Evolutionary conservation across 148 eudicot species (phyloP), one percentile per base, ranked within the genome.

Genomic region (Cornus suecica): DNA sequence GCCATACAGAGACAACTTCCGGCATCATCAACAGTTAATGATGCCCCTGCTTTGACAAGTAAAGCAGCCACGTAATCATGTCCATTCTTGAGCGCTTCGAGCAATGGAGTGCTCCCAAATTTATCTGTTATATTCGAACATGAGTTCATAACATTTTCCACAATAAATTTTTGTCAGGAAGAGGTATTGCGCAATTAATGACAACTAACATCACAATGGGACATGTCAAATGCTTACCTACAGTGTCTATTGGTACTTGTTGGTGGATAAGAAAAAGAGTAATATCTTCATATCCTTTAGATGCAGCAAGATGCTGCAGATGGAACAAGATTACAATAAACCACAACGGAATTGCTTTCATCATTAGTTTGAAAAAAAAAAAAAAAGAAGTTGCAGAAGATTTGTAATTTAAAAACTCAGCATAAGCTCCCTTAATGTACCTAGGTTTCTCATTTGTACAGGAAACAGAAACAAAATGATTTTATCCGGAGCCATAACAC

Each of bases 1-100:
- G 72, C 71, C 74, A 63, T 54, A 64, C 83, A 85, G 3, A 85
- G 74, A 68, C 41, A 77, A 60, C 24, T 74, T 15, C 88, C 88
- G 31, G 83, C 76, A 71, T 79, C 73, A 14, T 77, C 79, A 7
- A 85, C 48, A 8, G 61, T 11, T 13, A 82, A 60, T 62, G 66
- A 70, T 10, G 85, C 83, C 70, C 88, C 88, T 34, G 66, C 76
- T 56, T 75, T 60, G 14, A 69, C 74, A 11, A 85, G 79, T 72
- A 85, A 27, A 28, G 85, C 77, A 42, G 77, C 88, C 15, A 85
- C 80, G 15, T 42, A 45, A 65, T 85, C 83, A 27, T 85, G 88
- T 0, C 88, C 79, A 32, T 74, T 76, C 77, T 76, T 85, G 76
- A 85, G 77, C 26, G 88, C 88, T 77, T 82, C 88, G 34, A 73